Evolutionary conservation across 352 stramenopile species (phyloP).

Genomic region (Globisporangium apiculatum): DNA sequence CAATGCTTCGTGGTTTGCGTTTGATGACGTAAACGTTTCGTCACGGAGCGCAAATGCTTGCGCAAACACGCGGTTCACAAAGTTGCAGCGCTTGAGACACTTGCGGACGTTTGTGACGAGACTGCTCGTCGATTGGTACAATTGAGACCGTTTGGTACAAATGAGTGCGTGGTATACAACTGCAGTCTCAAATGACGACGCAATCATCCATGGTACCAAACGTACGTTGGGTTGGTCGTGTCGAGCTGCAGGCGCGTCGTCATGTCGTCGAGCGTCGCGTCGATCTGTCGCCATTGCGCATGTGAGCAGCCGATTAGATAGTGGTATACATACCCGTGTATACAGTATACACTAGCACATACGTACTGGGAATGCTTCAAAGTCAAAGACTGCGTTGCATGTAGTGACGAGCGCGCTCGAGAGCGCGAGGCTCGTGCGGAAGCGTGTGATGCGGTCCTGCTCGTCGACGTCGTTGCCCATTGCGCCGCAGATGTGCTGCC

Average conservation of each 20-base stretch:
- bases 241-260: conserved; percentile 42
- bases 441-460: conserved; percentile 53
- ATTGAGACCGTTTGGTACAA: no score
- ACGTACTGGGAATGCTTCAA: conserved; percentile 54
- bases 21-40: conserved; percentile 58
- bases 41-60: conserved; percentile 47
- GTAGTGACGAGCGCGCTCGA: conserved; percentile 45
- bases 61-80: conserved; percentile 69
- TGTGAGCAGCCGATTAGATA: no score
- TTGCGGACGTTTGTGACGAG: conserved; percentile 58
- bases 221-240: conserved; percentile 38
- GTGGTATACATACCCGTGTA: neutral
- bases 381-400: conserved; percentile 80
- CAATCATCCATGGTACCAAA: neutral
- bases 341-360: neutral
- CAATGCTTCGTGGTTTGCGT: conserved; percentile 63
- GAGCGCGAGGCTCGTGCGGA: conserved; percentile 66
- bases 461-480: conserved; percentile 39
- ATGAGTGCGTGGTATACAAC: no score
- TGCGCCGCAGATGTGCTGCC: conserved; percentile 54
- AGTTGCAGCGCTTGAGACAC: conserved; percentile 64
- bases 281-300: conserved; percentile 23
- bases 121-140: conserved; percentile 15
- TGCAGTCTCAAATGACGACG: neutral
- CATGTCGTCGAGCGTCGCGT: conserved; percentile 46